Percentiles rank a stretch among this genome's conserved stretches.
These are phyloP conservation scores for Clavispora fructus DNA, from an alignment of 805 yeast species.

Conservation along the genomic window DNA sequence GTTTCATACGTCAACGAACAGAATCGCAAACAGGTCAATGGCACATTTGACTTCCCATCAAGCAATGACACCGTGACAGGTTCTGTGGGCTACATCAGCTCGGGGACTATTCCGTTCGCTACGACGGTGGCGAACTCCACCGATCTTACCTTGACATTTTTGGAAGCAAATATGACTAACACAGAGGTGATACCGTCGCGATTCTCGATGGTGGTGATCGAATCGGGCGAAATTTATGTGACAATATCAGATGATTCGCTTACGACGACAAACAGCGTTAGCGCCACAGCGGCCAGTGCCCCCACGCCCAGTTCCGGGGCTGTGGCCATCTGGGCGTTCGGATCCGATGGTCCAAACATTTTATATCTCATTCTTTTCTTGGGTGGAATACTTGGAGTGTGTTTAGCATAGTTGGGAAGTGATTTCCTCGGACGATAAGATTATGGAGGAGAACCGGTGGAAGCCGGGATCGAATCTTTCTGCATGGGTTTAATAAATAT, in stretches of 20 bases:
- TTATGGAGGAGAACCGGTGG: no score
- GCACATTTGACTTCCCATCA: neutral
- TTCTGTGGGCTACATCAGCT: conserved; percentile 22
- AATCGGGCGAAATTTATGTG: conserved; percentile 25
- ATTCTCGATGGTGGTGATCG: conserved; percentile 21
- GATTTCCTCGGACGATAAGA: neutral
- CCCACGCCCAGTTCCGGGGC: conserved; percentile 1
- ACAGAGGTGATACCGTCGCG: conserved; percentile 19
- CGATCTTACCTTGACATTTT: conserved; percentile 9
- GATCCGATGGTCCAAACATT: no score
- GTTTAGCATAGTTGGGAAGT: neutral
- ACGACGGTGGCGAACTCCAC: conserved; percentile 1
- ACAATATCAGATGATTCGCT: conserved; percentile 12
- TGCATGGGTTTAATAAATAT: no score
- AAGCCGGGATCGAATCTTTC: no score
- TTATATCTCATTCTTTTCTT: neutral
- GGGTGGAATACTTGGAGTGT: neutral
- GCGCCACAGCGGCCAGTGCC: conserved; percentile 18
- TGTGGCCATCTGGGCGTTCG: neutral
- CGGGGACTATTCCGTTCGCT: conserved; percentile 52
- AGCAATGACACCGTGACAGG: neutral
- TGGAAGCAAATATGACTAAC: conserved; percentile 5
- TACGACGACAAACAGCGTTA: neutral
- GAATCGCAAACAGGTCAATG: neutral
- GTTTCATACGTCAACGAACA: neutral